Base-by-base conservation (phyloP, 495 filamentous ascomycete species). In the Oidiodendron maius region DNA sequence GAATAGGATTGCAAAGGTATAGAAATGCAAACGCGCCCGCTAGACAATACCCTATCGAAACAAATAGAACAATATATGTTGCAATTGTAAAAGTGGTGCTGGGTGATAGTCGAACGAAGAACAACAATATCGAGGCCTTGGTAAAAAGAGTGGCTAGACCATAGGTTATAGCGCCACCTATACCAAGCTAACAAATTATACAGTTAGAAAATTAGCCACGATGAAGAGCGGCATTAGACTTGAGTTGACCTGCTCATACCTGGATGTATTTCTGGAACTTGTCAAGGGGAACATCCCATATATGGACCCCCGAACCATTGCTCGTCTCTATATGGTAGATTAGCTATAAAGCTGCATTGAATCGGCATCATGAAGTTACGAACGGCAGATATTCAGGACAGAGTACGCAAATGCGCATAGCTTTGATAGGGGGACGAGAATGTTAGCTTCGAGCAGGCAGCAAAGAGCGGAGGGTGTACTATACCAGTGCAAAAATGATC, bases 111-210 rank as follows among this genome's bases (percentile, higher is more conserved):
- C 48, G 47, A 10, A 51, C 23, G 46, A 50, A 55, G 41, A 55
- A 95, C 45, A 89, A 63, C 46, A 94, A 74, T 54, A 96, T 87
- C n/a, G 87, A 91, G 3, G 86, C 86, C 65, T 95, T 96, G 44
- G 87, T 82, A 41, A 66, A 64, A 40, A 67, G 55, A 2, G 61
- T 61, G 4, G 48, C 34, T 15, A 63, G 38, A 44, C 52, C 52
- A 41, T 60, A 63, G n/a, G 53, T 42, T 11, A 57, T 35, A 23
- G 52, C 15, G 22, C 58, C 56, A 15, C 47, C 51, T 3, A 61
- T 51, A 26, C 56, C 54, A 11, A 61, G 16, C 60, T 60, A 45
- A 26, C 18, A 36, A 46, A 28, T 15, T n/a, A 17, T 24, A 10
- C 13, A 18, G 11, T 22, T 44, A 45, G 42, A 25, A 35, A 37